Percentiles rank a stretch among this genome's conserved stretches.
phyloP scores from a whole-genome alignment of 257 asterid species.

The Agastache rugosa region DNA sequence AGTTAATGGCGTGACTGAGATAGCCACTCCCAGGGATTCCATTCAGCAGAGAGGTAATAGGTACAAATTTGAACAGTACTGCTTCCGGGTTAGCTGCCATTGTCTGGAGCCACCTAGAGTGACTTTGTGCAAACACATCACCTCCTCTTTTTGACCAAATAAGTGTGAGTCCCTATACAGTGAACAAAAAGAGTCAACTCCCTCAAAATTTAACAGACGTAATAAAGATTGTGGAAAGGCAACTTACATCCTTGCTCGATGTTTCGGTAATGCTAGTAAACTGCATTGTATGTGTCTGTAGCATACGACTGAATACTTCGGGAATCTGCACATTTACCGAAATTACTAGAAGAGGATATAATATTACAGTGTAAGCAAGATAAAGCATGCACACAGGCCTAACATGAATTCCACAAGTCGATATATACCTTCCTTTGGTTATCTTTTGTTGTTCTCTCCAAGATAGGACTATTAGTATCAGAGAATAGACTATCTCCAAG shows the following conservation, averaged over 20 bases:
- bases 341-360: conserved; percentile 24
- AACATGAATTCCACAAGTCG: conserved; percentile 18
- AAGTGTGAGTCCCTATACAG: conserved; percentile 85
- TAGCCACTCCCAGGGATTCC: conserved; percentile 99
- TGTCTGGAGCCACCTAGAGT: conserved; percentile 97
- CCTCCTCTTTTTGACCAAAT: conserved; percentile 99
- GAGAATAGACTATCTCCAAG: conserved; percentile 95
- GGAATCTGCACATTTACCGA: conserved; percentile 66
- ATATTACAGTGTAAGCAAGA: conserved; percentile 27
- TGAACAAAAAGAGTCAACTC: conserved; percentile 35
- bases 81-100: conserved; percentile 94
- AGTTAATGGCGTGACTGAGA: conserved; percentile 97
- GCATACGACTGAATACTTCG: conserved; percentile 89
- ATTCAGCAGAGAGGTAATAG: conserved; percentile 88
- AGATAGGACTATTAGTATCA: conserved; percentile 74
- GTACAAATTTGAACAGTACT: conserved; percentile 84
- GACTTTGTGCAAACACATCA: conserved; percentile 94
- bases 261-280: conserved; percentile 94
- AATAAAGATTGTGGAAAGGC: conserved; percentile 27
- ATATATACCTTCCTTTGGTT: conserved; percentile 61
- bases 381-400: conserved; percentile 29
- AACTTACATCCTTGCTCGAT: conserved; percentile 94
- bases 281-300: conserved; percentile 92
- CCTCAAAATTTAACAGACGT: conserved; percentile 10
- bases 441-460: conserved; percentile 68